Evolutionary conservation across 352 stramenopile genomes (phyloP).

Genomic region (Pythium aquatile): DNA sequence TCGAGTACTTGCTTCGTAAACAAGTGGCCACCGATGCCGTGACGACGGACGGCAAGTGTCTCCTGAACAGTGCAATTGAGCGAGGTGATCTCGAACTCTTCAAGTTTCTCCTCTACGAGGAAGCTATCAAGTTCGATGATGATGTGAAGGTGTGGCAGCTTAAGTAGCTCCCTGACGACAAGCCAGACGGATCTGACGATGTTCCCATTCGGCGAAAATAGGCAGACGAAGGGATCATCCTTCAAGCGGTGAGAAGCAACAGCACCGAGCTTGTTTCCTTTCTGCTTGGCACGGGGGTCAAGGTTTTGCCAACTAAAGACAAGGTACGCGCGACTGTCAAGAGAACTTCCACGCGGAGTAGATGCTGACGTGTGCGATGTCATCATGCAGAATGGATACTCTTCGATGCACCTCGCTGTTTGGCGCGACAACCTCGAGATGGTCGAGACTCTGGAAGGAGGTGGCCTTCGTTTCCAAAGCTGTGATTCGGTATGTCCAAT

Average conservation of each 20-base stretch:
- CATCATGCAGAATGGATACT: constrained; percentile 11
- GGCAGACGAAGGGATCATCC: neutral
- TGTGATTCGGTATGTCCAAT: constrained; percentile 11
- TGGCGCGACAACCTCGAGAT: constrained; percentile 11
- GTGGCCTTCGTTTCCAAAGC: neutral
- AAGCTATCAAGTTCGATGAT: neutral
- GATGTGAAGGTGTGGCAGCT: neutral
- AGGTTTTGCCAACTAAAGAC: neutral
- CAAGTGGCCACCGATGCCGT: neutral
- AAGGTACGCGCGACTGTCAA: neutral
- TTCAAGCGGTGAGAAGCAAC: neutral
- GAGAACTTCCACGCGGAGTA: too few species aligned
- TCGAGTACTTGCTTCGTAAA: constrained; percentile 11
- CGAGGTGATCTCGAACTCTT: constrained; percentile 8
- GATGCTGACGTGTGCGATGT: too few species aligned
- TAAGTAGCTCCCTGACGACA: too few species aligned
- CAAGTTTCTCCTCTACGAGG: neutral
- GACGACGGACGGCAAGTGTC: constrained; percentile 2
- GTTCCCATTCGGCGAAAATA: neutral
- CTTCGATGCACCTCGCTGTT: constrained; percentile 5
- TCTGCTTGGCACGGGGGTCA: neutral
- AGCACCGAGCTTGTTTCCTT: neutral
- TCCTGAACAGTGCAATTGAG: constrained; percentile 10
- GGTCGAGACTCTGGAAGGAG: neutral
- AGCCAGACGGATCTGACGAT: too few species aligned